These are phyloP conservation scores for Neofusicoccum kwambonambiense DNA, from an alignment of 2,329 filamentous ascomycete genomes.

Conservation along the genomic window DNA sequence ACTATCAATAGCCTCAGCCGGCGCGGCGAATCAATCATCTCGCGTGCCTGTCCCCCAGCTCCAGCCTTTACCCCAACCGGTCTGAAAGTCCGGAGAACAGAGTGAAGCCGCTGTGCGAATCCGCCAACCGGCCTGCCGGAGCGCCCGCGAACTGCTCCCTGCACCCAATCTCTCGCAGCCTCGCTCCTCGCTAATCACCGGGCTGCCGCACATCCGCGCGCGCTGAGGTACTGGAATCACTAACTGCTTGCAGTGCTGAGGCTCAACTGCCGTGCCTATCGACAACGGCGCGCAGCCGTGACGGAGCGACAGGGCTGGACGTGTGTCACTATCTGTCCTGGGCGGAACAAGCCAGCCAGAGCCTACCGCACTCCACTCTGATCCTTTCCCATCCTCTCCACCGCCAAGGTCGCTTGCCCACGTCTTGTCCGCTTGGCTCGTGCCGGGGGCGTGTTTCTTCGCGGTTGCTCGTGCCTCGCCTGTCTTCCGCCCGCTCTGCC, in stretches of 20 bases:
- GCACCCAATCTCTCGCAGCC: not conserved
- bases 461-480: not conserved
- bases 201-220: not conserved
- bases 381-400: not conserved
- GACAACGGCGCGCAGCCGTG: too few species aligned
- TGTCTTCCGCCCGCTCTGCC: not conserved
- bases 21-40: not conserved
- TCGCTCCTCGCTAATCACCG: not conserved
- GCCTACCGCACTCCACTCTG: not conserved
- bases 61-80: not conserved
- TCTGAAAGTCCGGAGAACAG: not conserved
- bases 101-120: not conserved
- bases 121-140: constrained; percentile 3
- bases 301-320: not conserved
- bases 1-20: constrained; percentile 11
- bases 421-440: constrained; percentile 9
- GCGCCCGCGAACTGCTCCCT: not conserved
- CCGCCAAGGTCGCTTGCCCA: constrained; percentile 8
- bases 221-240: not conserved
- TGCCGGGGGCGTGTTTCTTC: not conserved
- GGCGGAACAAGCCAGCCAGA: constrained; percentile 4
- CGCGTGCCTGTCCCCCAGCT: not conserved
- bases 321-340: not conserved
- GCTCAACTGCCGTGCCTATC: not conserved
- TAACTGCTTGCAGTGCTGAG: not conserved